Conservation (phyloP, 2,329 filamentous ascomycete genomes). For the Fusarium austroafricanum region DNA sequence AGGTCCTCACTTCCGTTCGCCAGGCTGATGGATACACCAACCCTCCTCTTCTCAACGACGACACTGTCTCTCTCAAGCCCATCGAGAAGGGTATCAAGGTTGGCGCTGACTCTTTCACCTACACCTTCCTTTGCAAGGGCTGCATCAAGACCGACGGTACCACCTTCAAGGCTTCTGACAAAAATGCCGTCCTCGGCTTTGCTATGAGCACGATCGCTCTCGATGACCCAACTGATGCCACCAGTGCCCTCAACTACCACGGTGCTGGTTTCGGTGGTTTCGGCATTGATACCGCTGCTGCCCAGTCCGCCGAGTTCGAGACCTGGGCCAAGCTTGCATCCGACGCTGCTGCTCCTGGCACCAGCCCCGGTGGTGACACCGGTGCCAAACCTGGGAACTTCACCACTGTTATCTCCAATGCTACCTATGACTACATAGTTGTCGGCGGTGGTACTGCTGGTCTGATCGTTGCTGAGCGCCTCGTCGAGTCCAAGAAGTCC, state of each 20-base stretch:
- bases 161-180: conserved; percentile 57
- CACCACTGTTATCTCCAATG: conserved; percentile 48
- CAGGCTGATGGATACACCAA: conserved; percentile 68
- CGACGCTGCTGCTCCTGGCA: conserved; percentile 48
- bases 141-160: conserved; percentile 64
- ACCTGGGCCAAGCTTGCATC: conserved; percentile 59
- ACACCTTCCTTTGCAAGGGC: conserved; percentile 74
- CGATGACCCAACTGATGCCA: conserved; percentile 48
- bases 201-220: conserved; percentile 62
- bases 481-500: conserved; percentile 70
- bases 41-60: conserved; percentile 69
- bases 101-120: conserved; percentile 67
- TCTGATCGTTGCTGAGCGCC: conserved; percentile 67
- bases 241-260: conserved; percentile 53
- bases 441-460: conserved; percentile 72
- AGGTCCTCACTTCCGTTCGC: conserved; percentile 68
- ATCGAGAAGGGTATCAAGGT: conserved; percentile 69
- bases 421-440: conserved; percentile 71
- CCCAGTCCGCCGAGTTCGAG: conserved; percentile 55
- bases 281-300: conserved; percentile 50
- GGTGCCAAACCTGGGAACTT: conserved; percentile 41
- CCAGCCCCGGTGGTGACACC: conserved; percentile 43
- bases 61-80: conserved; percentile 61
- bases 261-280: conserved; percentile 61
- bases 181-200: conserved; percentile 65